Base-by-base conservation (phyloP, 345 rosid species). In the Heritiera littoralis region DNA sequence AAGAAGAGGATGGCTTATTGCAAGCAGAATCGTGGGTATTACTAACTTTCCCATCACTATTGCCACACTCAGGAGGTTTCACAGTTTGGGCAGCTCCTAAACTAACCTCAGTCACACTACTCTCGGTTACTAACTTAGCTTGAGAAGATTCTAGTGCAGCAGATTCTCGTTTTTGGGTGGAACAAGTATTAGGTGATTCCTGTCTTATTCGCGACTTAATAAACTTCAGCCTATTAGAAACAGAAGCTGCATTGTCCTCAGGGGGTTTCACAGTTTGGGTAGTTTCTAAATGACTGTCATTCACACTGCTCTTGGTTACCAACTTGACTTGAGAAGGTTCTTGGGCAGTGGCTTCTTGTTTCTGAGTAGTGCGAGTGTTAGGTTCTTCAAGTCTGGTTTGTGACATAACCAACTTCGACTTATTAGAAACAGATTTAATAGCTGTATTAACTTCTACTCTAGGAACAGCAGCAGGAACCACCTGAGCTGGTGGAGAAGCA, bases 391-490 rank as follows among this genome's bases (percentile, higher is more conserved):
- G 86, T 66, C 88, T 73, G 71, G 74, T 77, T 49, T 77, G 83
- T 64, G 87, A 86, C 79, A 82, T 64, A 71, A 82, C 82, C 56
- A 84, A 77, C 79, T 80, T 80, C 5, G 86, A 82, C 79, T 86
- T 85, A 77, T 77, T 84, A 66, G 78, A 43, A 77, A 70, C 82
- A 58, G 84, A 80, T 79, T 64, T 75, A 70, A 66, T 38, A 35
- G 65, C 66, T 17, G 73, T 65, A 61, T 38, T 77, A 48, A 79
- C 64, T 75, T 52, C 82, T 66, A 18, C 82, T 40, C 55, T 85
- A 76, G 84, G 58, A 49, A 68, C 35, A 59, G 49, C 51, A 76
- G 66, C 79, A 67, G 69, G 40, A 51, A 80, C 45, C 72, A 66
- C 67, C 69, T n/a, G 66, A 67, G 71, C 72, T 20, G 70, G 75